Evolutionary conservation across 352 stramenopile genomes (phyloP).

Genomic region (Globisporangium ultimum): DNA sequence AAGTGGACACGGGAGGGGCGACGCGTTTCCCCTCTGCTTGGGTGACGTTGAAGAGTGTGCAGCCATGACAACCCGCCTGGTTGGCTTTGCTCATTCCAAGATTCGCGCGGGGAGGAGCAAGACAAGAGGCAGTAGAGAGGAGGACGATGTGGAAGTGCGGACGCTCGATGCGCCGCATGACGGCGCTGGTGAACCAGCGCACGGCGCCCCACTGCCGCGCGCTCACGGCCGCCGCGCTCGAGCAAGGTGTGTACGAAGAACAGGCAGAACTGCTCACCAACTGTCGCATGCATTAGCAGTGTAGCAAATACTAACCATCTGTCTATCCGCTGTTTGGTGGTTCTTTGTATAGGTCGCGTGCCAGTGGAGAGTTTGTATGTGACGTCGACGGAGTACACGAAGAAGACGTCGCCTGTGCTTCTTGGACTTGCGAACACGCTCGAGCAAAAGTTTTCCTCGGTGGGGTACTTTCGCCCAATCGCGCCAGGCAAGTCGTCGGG

Average conservation of each 20-base stretch:
- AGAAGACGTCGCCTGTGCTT: slow-evolving; percentile 67
- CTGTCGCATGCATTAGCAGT: background rate
- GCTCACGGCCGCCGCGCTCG: slow-evolving; percentile 33
- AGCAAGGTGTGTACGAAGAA: slow-evolving; percentile 14
- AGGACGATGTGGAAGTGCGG: slow-evolving; percentile 11
- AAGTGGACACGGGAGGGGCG: slow-evolving; percentile 1
- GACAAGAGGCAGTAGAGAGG: background rate
- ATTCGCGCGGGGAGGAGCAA: slow-evolving; percentile 7
- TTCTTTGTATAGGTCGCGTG: slow-evolving; percentile 16
- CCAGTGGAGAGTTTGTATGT: slow-evolving; percentile 64
- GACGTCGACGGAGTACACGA: slow-evolving; percentile 59
- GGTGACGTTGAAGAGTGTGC: slow-evolving; percentile 9
- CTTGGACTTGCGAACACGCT: slow-evolving; percentile 63
- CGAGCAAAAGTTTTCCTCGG: slow-evolving; percentile 66
- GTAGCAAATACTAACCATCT: background rate
- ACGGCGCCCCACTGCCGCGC: slow-evolving; percentile 15
- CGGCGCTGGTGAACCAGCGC: slow-evolving; percentile 9
- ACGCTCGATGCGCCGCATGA: slow-evolving; percentile 16
- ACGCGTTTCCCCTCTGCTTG: slow-evolving; percentile 10
- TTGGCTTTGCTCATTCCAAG: slow-evolving; percentile 3
- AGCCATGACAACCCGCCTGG: too few relatives aligned
- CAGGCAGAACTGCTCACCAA: too few relatives aligned
- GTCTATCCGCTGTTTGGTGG: background rate
- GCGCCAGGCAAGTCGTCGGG: slow-evolving; percentile 29
- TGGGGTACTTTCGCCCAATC: slow-evolving; percentile 82